Evolutionary conservation across 2,329 filamentous ascomycete genomes (phyloP).

Genomic region (Didymella keratinophila): DNA sequence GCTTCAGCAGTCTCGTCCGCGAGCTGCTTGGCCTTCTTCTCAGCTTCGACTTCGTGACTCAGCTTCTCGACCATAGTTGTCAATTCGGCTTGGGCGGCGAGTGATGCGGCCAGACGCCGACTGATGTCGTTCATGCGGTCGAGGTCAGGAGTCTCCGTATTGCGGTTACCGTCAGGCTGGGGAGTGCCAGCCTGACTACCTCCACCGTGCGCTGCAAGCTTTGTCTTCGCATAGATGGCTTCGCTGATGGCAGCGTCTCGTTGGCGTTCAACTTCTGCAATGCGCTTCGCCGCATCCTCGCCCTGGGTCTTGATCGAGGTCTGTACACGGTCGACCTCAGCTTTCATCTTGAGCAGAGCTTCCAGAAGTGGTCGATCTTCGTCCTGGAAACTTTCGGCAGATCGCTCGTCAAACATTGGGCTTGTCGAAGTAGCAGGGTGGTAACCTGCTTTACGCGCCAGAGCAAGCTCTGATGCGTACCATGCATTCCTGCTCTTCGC

Average conservation of each 20-base stretch:
- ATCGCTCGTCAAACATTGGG: slow-evolving; percentile 77
- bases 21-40: slow-evolving; percentile 79
- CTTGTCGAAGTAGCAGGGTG: slow-evolving; percentile 73
- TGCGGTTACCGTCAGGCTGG: slow-evolving; percentile 63
- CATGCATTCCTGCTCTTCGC: slow-evolving; percentile 89
- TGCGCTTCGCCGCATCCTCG: slow-evolving; percentile 81
- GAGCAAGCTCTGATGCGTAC: slow-evolving; percentile 93
- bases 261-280: slow-evolving; percentile 94
- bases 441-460: slow-evolving; percentile 91
- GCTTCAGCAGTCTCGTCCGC: slow-evolving; percentile 88
- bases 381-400: slow-evolving; percentile 82
- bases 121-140: slow-evolving; percentile 78
- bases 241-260: slow-evolving; percentile 93
- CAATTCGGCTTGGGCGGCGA: slow-evolving; percentile 82
- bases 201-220: slow-evolving; percentile 79
- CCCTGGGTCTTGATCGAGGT: slow-evolving; percentile 88
- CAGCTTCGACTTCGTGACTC: slow-evolving; percentile 76
- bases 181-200: slow-evolving; percentile 69
- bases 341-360: slow-evolving; percentile 88
- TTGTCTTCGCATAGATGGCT: slow-evolving; percentile 93
- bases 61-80: slow-evolving; percentile 76
- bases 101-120: slow-evolving; percentile 80
- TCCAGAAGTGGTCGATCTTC: slow-evolving; percentile 93
- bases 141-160: slow-evolving; percentile 65
- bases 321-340: slow-evolving; percentile 89